Evolutionary conservation across 1,139 yeast species (phyloP).

Genomic region (Casaregolazyma suthepensis): DNA sequence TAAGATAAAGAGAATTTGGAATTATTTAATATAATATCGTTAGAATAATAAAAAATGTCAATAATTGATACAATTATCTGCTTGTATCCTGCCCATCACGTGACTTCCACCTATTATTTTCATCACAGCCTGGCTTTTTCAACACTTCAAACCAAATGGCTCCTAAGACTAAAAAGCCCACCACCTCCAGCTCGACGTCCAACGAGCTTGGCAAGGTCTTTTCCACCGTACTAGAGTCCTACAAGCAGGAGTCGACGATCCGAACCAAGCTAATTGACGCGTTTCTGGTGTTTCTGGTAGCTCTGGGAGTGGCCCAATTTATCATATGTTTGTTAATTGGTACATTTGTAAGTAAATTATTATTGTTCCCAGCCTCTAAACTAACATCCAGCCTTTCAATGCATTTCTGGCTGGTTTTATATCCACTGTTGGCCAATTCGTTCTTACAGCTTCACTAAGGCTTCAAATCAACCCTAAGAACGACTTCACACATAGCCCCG

Average conservation of each 20-base stretch:
- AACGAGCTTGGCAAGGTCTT: conserved; percentile 17
- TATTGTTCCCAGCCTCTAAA: neutral
- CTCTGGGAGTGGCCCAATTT: conserved; percentile 73
- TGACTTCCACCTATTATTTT: neutral
- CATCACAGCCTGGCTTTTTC: neutral
- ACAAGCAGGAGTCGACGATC: conserved; percentile 20
- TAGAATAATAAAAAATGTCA: neutral
- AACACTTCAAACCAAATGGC: neutral
- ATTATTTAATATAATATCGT: neutral
- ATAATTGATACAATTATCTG: no score
- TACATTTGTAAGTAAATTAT: conserved; percentile 45
- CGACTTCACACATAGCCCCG: conserved; percentile 59
- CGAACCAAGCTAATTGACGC: conserved; percentile 59
- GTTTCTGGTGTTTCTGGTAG: conserved; percentile 68
- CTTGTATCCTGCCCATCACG: no score
- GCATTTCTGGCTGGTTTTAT: conserved; percentile 93
- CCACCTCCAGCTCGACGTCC: conserved; percentile 3
- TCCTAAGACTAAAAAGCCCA: neutral
- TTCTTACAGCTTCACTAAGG: conserved; percentile 60
- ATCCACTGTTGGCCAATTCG: conserved; percentile 93
- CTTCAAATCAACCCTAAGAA: conserved; percentile 53
- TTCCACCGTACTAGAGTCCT: conserved; percentile 19
- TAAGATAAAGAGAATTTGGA: neutral
- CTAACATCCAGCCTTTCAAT: conserved; percentile 62
- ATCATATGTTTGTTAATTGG: conserved; percentile 71